Evolutionary conservation across 345 rosid species (phyloP).

Genomic region (Sonneratia caseolaris): DNA sequence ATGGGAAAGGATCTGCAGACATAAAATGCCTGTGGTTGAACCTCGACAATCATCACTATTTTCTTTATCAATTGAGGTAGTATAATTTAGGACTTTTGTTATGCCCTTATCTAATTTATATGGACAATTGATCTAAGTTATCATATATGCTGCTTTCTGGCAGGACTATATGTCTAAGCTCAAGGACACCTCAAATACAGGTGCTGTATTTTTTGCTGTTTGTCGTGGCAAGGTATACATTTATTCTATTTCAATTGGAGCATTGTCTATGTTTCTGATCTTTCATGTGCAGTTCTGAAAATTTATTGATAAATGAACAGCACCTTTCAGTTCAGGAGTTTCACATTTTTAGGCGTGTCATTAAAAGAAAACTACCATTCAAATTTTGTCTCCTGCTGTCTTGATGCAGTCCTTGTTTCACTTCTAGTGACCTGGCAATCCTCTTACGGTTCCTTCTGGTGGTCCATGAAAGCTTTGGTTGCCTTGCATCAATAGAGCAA

Average conservation of each 20-base stretch:
- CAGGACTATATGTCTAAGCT: slow-evolving; percentile 84
- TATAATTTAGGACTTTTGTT: slow-evolving; percentile 3
- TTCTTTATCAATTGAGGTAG: slow-evolving; percentile 64
- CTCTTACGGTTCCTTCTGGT: not conserved
- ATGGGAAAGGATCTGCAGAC: slow-evolving; percentile 96
- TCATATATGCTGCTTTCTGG: slow-evolving; percentile 9
- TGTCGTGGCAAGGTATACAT: slow-evolving; percentile 93
- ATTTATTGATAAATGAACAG: not conserved
- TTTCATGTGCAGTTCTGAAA: not conserved
- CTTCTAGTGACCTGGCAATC: not conserved
- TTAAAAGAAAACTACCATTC: not conserved
- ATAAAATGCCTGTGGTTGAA: slow-evolving; percentile 85
- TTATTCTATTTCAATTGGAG: not conserved
- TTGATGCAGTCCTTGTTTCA: not conserved
- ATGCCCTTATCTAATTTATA: not conserved
- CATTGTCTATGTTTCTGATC: not conserved
- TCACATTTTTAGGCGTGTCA: not conserved
- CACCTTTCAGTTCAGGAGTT: not conserved
- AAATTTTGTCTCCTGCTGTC: not conserved
- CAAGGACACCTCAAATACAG: slow-evolving; percentile 60
- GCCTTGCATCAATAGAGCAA: not conserved
- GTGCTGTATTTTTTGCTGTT: slow-evolving; percentile 93
- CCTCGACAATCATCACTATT: slow-evolving; percentile 85
- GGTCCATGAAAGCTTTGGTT: not conserved
- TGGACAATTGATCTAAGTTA: not conserved